Base-by-base conservation (phyloP, 495 filamentous ascomycete genomes). In the Penicillium goetzii region DNA sequence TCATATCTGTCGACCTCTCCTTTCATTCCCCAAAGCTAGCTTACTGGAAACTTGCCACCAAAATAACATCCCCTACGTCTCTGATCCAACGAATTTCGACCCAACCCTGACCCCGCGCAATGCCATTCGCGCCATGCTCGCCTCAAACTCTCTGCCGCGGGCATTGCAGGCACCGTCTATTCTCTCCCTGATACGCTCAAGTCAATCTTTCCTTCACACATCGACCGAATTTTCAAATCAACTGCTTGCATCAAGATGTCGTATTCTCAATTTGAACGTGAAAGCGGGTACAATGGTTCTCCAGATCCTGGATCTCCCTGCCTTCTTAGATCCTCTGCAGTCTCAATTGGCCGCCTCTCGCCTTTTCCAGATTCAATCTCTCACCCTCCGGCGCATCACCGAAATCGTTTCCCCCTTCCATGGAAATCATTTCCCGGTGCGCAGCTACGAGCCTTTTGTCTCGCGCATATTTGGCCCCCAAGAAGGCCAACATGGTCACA, bases 71-170 rank as follows among this genome's bases (percentile, higher is more conserved):
- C 78, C 79, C 3, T 98, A 90, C 87, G 90, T 90, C 65, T 90
- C 93, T 61, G 95, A 99, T 69, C 77, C 80, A 52, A 96, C 93
- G n/a, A 99, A 99, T 68, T 73, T 83, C 40, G 90, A 97, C 70
- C 82, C 80, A 21, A 93, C 89, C 3, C 75, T 91, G 36, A 97
- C 95, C 0, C 76, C 80, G 38, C 83, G 95, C 51, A 99, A 98
- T 70, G 85, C 93, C 0, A 81, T 96, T 28, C 88, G 95, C 51
- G 76, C 86, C 58, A 73, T 97, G 45, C 78, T 85, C 43, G 75
- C 77, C 17, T 73, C 81, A 11, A 73, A 88, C 52, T 69, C 70
- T 10, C 77, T 98, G 14, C 94, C 94, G 0, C 72, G 73, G 9
- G 93, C 92, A 0, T 78, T 98, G 0, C 82, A 85, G 61, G 84